phyloP scores from a whole-genome alignment of 352 stramenopile species.

The Pythium aristosporum region DNA sequence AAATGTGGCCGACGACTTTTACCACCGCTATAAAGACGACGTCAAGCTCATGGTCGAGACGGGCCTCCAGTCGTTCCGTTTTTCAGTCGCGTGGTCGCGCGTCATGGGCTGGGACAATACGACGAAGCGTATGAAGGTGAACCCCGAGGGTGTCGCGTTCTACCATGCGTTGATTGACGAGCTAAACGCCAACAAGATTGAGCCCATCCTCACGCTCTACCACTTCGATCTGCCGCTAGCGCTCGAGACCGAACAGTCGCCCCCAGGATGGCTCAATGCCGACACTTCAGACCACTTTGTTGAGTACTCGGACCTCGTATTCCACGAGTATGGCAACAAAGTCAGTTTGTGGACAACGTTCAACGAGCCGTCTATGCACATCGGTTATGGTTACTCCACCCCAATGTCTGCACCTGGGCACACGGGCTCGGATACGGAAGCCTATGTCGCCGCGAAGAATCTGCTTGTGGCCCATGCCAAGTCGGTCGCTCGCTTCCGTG shows the following conservation, averaged over 20 bases:
- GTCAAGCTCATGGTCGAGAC: conserved; percentile 92
- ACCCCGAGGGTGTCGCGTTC: conserved; percentile 88
- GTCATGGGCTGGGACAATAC: conserved; percentile 81
- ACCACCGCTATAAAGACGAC: conserved; percentile 89
- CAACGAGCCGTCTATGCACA: conserved; percentile 87
- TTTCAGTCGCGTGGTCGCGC: conserved; percentile 92
- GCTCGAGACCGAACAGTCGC: too few species aligned
- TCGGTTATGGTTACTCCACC: too few species aligned
- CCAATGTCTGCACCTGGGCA: too few species aligned
- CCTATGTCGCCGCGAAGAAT: too few species aligned
- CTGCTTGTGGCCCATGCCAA: too few species aligned
- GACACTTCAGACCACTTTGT: conserved; percentile 51
- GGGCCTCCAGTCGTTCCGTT: conserved; percentile 91
- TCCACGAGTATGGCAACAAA: conserved; percentile 88
- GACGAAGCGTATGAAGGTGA: conserved; percentile 59
- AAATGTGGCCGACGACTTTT: conserved; percentile 93
- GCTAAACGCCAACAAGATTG: conserved; percentile 69
- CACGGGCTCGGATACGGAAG: too few species aligned
- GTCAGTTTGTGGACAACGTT: conserved; percentile 95
- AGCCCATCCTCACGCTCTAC: conserved; percentile 93
- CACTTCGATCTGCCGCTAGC: conserved; percentile 98
- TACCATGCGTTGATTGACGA: conserved; percentile 93
- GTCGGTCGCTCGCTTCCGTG: conserved; percentile 65
- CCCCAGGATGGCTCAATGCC: conserved; percentile 74
- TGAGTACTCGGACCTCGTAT: conserved; percentile 89